Evolutionary conservation across 139 green algal genomes (phyloP).

Genomic region (Raphidocelis subcapitata): DNA sequence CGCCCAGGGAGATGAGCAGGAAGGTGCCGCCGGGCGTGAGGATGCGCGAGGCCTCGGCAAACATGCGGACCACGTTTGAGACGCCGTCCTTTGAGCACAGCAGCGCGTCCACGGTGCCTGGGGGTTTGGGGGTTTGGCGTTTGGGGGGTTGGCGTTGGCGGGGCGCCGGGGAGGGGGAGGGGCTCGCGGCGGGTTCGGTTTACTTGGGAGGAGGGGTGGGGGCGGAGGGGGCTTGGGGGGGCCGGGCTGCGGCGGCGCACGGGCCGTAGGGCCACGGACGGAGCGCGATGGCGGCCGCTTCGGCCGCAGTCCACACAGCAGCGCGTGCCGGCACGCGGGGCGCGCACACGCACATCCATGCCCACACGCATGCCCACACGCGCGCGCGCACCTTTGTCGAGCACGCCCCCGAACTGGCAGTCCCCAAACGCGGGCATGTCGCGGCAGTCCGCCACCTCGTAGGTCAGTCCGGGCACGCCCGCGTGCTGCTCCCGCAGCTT

Average conservation of each 20-base stretch:
- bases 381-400: conserved; percentile 38
- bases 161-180: too few relatives aligned
- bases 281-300: too few relatives aligned
- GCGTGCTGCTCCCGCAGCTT: conserved; percentile 31
- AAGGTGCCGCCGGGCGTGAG: conserved; percentile 35
- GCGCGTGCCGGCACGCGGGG: too few relatives aligned
- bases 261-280: too few relatives aligned
- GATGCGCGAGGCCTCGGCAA: conserved; percentile 24
- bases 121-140: background rate
- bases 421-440: conserved; percentile 36
- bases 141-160: too few relatives aligned
- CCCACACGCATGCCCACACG: too few relatives aligned
- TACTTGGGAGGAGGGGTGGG: too few relatives aligned
- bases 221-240: too few relatives aligned
- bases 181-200: too few relatives aligned
- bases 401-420: conserved; percentile 39
- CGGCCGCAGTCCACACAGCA: too few relatives aligned
- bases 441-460: conserved; percentile 36
- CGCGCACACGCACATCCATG: too few relatives aligned
- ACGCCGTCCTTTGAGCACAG: conserved; percentile 38
- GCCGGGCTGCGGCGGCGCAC: too few relatives aligned
- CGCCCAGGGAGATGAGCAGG: conserved; percentile 41
- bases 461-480: conserved; percentile 15
- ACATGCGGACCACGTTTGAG: conserved; percentile 27
- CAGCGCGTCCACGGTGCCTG: conserved; percentile 47